Conservation (phyloP, 441 rosid species). For the Flueggea neowawraea region DNA sequence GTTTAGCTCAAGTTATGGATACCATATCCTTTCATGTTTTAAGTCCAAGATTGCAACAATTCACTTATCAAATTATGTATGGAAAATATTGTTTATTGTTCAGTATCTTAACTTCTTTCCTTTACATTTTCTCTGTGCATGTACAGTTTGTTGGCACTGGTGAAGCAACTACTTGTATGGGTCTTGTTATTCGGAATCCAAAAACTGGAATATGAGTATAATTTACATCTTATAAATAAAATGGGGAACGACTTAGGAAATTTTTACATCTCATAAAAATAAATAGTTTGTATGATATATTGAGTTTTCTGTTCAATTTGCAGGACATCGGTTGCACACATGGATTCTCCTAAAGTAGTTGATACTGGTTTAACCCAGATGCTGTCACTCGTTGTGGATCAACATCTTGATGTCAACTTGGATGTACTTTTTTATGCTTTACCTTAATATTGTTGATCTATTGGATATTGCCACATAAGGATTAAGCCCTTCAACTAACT, state of each 20-base stretch:
- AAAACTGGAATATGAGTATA: slow-evolving; percentile 60
- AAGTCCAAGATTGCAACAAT: no score
- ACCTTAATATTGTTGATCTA: neutral
- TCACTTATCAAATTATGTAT: no score
- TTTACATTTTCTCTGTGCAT: slow-evolving; percentile 1
- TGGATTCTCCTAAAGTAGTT: slow-evolving; percentile 67
- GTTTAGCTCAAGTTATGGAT: no score
- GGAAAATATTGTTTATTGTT: neutral
- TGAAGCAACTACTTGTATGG: slow-evolving; percentile 90
- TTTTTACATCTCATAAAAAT: no score
- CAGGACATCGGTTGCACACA: slow-evolving; percentile 86
- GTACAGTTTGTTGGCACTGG: slow-evolving; percentile 69
- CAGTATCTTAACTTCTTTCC: neutral
- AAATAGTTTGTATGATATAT: no score
- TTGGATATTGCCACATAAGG: neutral
- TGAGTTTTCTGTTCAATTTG: slow-evolving; percentile 1
- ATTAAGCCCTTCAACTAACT: neutral
- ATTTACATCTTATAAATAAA: neutral
- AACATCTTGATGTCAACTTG: slow-evolving; percentile 35
- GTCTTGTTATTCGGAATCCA: slow-evolving; percentile 66
- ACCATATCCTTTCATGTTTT: neutral
- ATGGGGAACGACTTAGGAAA: no score
- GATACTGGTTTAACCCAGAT: slow-evolving; percentile 69
- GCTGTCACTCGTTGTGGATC: slow-evolving; percentile 44
- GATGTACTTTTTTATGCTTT: slow-evolving; percentile 43